Evolutionary conservation across 176 grass and related monocot species (phyloP).

Genomic region (Avena atlantica): DNA sequence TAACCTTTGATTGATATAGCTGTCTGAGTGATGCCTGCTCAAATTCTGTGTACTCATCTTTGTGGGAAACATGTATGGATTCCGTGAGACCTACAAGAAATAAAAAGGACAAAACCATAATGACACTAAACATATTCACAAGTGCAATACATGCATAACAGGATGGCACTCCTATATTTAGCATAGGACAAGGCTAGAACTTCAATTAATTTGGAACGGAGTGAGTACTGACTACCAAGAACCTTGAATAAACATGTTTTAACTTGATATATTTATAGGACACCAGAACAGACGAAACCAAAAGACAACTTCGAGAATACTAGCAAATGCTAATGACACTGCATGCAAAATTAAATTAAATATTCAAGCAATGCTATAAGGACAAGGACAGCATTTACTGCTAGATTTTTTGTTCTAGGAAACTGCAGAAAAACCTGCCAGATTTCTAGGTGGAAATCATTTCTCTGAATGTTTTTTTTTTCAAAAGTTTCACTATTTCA

Average conservation of each 20-base stretch:
- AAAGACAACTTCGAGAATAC: slow-evolving; percentile 35
- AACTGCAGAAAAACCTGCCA: background rate
- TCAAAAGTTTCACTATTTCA: background rate
- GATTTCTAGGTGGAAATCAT: slow-evolving; percentile 6
- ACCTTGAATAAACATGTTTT: slow-evolving; percentile 8
- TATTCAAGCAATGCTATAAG: background rate
- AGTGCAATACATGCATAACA: slow-evolving; percentile 34
- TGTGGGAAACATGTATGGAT: slow-evolving; percentile 88
- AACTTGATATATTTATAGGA: slow-evolving; percentile 22
- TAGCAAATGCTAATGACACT: background rate
- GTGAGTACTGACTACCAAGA: background rate
- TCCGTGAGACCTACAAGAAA: slow-evolving; percentile 78
- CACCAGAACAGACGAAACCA: background rate
- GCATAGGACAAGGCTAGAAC: background rate
- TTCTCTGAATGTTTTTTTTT: background rate
- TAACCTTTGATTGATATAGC: slow-evolving; percentile 88
- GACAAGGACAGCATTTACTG: background rate
- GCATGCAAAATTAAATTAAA: slow-evolving; percentile 1
- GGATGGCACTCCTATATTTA: background rate
- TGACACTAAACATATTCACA: slow-evolving; percentile 18
- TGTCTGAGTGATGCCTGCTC: slow-evolving; percentile 94
- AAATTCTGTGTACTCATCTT: slow-evolving; percentile 94
- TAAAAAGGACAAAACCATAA: slow-evolving; percentile 31
- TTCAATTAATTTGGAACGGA: background rate
- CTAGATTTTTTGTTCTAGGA: background rate